Conservation (phyloP, 257 asterid species). For the Craterostigma plantagineum region DNA sequence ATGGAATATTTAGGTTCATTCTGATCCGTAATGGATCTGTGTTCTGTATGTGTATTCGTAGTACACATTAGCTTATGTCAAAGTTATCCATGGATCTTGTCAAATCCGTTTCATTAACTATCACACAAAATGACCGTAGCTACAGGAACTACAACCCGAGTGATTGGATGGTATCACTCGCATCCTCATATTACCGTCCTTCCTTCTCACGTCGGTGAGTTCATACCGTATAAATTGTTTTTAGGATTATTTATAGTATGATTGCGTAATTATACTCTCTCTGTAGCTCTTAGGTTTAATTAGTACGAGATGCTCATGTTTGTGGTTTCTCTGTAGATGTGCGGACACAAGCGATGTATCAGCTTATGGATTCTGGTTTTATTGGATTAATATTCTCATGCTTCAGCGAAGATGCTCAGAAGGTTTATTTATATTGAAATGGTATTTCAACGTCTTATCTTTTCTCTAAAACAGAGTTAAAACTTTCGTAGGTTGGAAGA, state of each 20-base stretch:
- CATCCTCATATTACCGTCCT: conserved; percentile 99
- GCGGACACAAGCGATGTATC: conserved; percentile 97
- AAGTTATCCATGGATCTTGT: too few species aligned
- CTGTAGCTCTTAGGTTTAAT: neutral
- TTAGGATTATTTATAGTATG: neutral
- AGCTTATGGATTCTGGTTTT: conserved; percentile 94
- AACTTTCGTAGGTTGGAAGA: conserved; percentile 66
- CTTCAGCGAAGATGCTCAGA: conserved; percentile 95
- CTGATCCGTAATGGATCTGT: too few species aligned
- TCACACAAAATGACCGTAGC: conserved; percentile 72
- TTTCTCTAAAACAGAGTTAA: conserved; percentile 7
- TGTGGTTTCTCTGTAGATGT: conserved; percentile 50
- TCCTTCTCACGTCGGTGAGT: conserved; percentile 97
- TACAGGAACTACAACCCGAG: conserved; percentile 80
- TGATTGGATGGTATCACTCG: conserved; percentile 99
- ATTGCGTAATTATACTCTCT: neutral
- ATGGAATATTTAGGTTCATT: too few species aligned
- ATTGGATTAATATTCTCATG: conserved; percentile 96
- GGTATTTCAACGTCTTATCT: neutral
- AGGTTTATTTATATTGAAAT: conserved; percentile 25
- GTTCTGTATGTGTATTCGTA: too few species aligned
- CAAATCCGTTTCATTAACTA: neutral
- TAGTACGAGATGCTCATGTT: conserved; percentile 2
- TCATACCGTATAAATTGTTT: conserved; percentile 1
- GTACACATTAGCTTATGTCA: too few species aligned